These are phyloP conservation scores for Porphyrellus sp. DNA, from an alignment of 1,284 basidiomycete genomes.

Conservation along the genomic window DNA sequence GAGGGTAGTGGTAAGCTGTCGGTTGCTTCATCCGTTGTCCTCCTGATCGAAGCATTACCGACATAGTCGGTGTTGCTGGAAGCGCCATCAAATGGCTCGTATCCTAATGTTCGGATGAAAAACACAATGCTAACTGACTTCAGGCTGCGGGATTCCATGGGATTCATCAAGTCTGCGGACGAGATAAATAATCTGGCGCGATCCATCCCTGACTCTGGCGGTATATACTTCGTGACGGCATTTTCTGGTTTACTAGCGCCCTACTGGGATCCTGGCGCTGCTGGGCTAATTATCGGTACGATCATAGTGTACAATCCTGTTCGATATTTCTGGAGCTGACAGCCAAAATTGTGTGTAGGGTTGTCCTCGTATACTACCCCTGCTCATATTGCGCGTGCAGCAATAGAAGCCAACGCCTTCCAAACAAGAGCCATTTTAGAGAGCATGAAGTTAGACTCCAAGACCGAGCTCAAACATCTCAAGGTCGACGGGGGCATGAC, in stretches of 20 bases:
- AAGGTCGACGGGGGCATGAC: slow-evolving; percentile 96
- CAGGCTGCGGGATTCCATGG: slow-evolving; percentile 85
- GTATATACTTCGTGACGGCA: slow-evolving; percentile 97
- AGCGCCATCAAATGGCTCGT: slow-evolving; percentile 84
- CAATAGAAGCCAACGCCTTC: slow-evolving; percentile 86
- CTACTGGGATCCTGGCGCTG: slow-evolving; percentile 89
- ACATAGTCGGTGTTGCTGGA: slow-evolving; percentile 86
- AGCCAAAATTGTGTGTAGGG: slow-evolving; percentile 40
- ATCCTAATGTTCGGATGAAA: not conserved
- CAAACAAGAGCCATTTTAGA: slow-evolving; percentile 94
- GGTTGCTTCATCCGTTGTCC: not conserved
- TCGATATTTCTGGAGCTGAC: not conserved
- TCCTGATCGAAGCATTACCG: slow-evolving; percentile 2
- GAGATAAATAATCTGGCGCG: slow-evolving; percentile 88
- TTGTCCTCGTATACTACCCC: slow-evolving; percentile 92
- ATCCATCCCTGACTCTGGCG: slow-evolving; percentile 78
- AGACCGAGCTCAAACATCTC: slow-evolving; percentile 70
- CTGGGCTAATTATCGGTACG: slow-evolving; percentile 76
- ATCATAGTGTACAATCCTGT: slow-evolving; percentile 7
- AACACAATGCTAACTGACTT: slow-evolving; percentile 5
- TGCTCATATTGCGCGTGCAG: slow-evolving; percentile 90
- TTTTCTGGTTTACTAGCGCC: slow-evolving; percentile 92
- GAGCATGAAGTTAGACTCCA: slow-evolving; percentile 87
- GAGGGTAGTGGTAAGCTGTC: slow-evolving; percentile 81
- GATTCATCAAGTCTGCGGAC: slow-evolving; percentile 73